phyloP scores from a whole-genome alignment of 2,329 filamentous ascomycete species.

The Nemania sp. region DNA sequence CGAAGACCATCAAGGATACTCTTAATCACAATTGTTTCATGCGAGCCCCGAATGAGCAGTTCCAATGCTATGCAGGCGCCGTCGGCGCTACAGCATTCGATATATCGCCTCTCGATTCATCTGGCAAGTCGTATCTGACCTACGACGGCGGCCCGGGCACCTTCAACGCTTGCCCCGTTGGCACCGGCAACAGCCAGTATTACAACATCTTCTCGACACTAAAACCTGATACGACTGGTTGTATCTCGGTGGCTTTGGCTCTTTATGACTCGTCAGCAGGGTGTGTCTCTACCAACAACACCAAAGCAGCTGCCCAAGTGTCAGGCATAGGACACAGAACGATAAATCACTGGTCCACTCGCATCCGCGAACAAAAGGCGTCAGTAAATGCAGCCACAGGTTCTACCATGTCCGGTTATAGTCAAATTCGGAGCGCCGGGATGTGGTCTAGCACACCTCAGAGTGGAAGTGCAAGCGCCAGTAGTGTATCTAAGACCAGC shows the following conservation, averaged over 20 bases:
- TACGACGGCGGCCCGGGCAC: slow-evolving; percentile 32
- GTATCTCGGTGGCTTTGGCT: slow-evolving; percentile 31
- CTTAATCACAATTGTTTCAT: slow-evolving; percentile 39
- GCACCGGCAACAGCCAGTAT: slow-evolving; percentile 21
- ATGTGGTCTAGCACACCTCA: slow-evolving; percentile 12
- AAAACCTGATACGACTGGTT: slow-evolving; percentile 32
- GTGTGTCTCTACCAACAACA: slow-evolving; percentile 22
- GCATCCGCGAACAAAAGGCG: slow-evolving; percentile 1
- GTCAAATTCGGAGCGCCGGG: slow-evolving; percentile 10
- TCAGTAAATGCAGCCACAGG: neutral
- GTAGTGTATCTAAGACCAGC: neutral
- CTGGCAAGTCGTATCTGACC: slow-evolving; percentile 33
- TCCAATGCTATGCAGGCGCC: slow-evolving; percentile 36
- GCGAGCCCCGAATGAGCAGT: slow-evolving; percentile 32
- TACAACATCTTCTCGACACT: slow-evolving; percentile 36
- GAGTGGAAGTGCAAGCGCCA: slow-evolving; percentile 6
- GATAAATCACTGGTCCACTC: slow-evolving; percentile 1
- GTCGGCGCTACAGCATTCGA: slow-evolving; percentile 35
- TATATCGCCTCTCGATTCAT: slow-evolving; percentile 17
- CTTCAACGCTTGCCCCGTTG: slow-evolving; percentile 37
- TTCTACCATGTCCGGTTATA: slow-evolving; percentile 12
- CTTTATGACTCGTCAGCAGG: slow-evolving; percentile 30
- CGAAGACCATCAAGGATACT: slow-evolving; percentile 34
- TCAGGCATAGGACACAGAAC: neutral
- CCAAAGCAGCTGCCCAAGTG: neutral